phyloP scores from a whole-genome alignment of 2,329 filamentous ascomycete genomes.

The Diplocarpon mali region DNA sequence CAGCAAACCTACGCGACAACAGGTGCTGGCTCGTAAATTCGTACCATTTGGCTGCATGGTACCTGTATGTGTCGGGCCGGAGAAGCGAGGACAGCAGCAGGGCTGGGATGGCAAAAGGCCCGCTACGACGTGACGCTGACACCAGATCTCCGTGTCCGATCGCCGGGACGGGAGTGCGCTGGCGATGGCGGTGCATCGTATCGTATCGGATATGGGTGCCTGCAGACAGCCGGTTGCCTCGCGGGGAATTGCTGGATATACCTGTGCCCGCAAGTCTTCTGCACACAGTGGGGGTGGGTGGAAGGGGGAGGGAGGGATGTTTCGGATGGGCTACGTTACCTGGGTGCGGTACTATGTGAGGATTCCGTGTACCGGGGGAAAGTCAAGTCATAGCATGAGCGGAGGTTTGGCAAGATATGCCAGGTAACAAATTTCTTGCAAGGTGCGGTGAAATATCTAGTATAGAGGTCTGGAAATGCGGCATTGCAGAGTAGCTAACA shows the following conservation, averaged over 20 bases:
- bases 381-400: neutral
- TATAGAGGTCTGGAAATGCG: slow-evolving; percentile 2
- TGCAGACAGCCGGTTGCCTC: too few relatives aligned
- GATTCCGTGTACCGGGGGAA: neutral
- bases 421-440: neutral
- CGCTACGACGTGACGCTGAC: neutral
- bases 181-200: neutral
- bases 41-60: too few relatives aligned
- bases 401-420: neutral
- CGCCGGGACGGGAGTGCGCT: slow-evolving; percentile 2
- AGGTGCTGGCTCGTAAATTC: too few relatives aligned
- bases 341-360: neutral
- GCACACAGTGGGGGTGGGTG: too few relatives aligned
- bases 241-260: too few relatives aligned
- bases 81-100: too few relatives aligned
- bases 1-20: too few relatives aligned
- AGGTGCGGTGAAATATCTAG: neutral
- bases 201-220: too few relatives aligned
- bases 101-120: neutral
- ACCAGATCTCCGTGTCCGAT: slow-evolving; percentile 7
- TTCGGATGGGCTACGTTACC: neutral
- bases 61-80: too few relatives aligned
- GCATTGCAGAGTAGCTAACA: slow-evolving; percentile 1
- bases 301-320: too few relatives aligned
- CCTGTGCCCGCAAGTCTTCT: too few relatives aligned